Percentiles rank a stretch among this genome's conserved stretches.
phyloP scores from a whole-genome alignment of 306 rosid genomes.

The Castanea sativa region DNA sequence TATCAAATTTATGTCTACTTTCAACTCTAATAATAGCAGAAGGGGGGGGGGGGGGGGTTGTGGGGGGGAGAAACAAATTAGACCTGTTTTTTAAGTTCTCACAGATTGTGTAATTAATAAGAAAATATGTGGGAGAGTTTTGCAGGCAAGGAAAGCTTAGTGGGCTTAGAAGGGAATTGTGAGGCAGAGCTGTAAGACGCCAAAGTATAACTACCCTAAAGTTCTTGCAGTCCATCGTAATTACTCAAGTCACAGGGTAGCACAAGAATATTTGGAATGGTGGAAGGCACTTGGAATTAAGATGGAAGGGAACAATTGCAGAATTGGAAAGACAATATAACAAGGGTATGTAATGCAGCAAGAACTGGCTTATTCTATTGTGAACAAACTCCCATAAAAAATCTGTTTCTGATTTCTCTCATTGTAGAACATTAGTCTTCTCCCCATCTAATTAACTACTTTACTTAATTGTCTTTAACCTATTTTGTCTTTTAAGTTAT shows the following conservation, averaged over 20 bases:
- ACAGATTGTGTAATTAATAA: neutral
- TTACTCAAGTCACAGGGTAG: constrained; percentile 70
- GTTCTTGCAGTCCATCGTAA: constrained; percentile 81
- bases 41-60: constrained; percentile 5
- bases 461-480: neutral
- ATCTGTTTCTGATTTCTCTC: neutral
- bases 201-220: constrained; percentile 80
- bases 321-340: constrained; percentile 51
- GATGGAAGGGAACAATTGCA: constrained; percentile 28
- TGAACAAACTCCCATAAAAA: neutral
- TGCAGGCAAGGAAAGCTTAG: constrained; percentile 84
- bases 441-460: neutral
- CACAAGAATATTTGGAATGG: constrained; percentile 59
- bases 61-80: constrained; percentile 20
- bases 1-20: too few species aligned
- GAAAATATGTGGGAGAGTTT: neutral
- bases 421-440: neutral
- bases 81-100: neutral
- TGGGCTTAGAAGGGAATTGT: constrained; percentile 89
- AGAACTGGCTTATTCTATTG: neutral
- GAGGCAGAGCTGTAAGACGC: constrained; percentile 83
- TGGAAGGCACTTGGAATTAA: constrained; percentile 34
- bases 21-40: neutral
- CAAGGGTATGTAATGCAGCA: constrained; percentile 40
- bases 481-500: neutral